Evolutionary conservation across 768 basidiomycete species (phyloP), one percentile per base, ranked within the genome.

Genomic region (Amanita brunnescens): DNA sequence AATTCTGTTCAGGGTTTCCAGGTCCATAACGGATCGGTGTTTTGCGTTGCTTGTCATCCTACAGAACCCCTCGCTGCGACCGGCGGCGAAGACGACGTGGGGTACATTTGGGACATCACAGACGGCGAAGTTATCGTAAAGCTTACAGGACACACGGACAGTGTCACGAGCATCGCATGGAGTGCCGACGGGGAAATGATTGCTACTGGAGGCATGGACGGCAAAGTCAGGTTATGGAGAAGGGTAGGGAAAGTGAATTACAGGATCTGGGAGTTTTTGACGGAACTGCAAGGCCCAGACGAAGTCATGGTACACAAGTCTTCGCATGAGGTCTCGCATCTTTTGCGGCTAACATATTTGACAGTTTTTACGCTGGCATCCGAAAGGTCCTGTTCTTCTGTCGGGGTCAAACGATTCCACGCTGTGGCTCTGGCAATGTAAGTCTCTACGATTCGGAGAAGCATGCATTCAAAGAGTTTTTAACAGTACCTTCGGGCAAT

Each of bases 181-280:
- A 95, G 83, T 63, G 59, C 71, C 0, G 95, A 98, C 63, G 96
- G 96, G 2, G 87, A 96, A 68, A 77, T 96, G 78, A 76, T 94
- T 52, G 83, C 94, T 13, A 96, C 94, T 0, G 96, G 95, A 8
- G 96, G 96, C 0, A 98, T 99, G 96, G 96, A 99, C 61, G 96
- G 96, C 7, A 85, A 82, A 64, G 85, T 97, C 34, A 76, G 94
- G 55, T 71, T 99, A 54, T 99, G 96, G 96, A 72, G 86, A 62
- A 74, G 91, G 59, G 86, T 91, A 12, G 85, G 83, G 4, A 85
- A 72, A 57, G 81, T 84, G 40, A 69, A 84, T 54, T 87, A 83
- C 69, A 78, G 72, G 54, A 78, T 70, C 47, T 99, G 96, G 96
- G 94, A 97, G 66, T 95, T 98, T 65, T 70, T 96, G 65, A 93